These are phyloP conservation scores for Mikania micrantha DNA, from an alignment of 129 eudicot genomes.

Conservation along the genomic window DNA sequence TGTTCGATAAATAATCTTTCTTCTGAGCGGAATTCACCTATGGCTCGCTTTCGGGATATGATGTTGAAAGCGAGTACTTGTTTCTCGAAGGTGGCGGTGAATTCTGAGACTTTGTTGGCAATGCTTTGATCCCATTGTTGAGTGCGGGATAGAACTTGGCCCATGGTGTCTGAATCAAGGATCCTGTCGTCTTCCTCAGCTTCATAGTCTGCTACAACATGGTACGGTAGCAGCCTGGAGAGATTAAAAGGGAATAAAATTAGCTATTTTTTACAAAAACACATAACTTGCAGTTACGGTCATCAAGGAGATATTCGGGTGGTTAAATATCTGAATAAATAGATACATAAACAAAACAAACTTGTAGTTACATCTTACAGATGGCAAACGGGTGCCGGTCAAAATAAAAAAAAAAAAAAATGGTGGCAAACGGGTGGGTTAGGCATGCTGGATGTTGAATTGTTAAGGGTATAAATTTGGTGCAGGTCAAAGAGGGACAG, in stretches of 20 bases:
- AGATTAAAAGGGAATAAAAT: not conserved
- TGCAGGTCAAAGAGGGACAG: not conserved
- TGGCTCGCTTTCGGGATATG: slow-evolving; percentile 26
- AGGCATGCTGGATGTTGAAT: not conserved
- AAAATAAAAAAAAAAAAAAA: no score
- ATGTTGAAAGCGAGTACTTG: slow-evolving; percentile 36
- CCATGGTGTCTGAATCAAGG: slow-evolving; percentile 36
- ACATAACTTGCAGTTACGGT: no score
- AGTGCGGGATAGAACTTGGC: slow-evolving; percentile 27
- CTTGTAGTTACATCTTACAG: not conserved
- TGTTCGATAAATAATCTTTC: slow-evolving; percentile 33
- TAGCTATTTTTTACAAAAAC: no score
- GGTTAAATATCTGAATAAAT: no score
- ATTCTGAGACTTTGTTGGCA: slow-evolving; percentile 33
- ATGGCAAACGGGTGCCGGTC: no score
- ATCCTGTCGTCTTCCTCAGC: slow-evolving; percentile 49
- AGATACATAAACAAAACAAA: not conserved
- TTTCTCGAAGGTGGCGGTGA: slow-evolving; percentile 36
- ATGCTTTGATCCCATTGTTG: slow-evolving; percentile 78
- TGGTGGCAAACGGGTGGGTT: not conserved
- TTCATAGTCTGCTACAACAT: slow-evolving; percentile 39
- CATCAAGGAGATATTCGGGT: no score
- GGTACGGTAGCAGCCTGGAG: slow-evolving; percentile 71
- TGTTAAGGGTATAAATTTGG: not conserved
- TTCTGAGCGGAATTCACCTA: slow-evolving; percentile 34